Conservation (phyloP, 768 basidiomycete genomes). For the Hydnomerulius pinastri region DNA sequence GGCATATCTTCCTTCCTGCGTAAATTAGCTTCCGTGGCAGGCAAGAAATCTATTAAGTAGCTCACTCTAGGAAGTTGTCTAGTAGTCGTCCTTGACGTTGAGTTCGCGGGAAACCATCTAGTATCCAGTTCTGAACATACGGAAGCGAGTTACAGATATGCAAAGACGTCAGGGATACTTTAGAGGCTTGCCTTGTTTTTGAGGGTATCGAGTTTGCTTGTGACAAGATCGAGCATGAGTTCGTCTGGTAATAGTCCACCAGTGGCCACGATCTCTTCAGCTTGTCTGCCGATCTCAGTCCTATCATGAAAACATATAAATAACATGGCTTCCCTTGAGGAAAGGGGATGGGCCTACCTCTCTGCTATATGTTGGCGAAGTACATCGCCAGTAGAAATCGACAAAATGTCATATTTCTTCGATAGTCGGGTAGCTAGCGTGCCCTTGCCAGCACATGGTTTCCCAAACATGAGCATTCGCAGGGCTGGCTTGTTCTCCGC, state of each 20-base stretch:
- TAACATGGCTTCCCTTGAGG: background rate
- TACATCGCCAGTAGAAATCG: conserved; percentile 82
- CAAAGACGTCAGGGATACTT: background rate
- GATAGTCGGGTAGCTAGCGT: conserved; percentile 74
- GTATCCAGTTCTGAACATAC: conserved; percentile 74
- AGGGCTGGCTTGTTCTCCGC: conserved; percentile 29
- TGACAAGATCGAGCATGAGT: conserved; percentile 73
- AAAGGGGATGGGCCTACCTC: conserved; percentile 35
- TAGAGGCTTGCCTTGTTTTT: conserved; percentile 53
- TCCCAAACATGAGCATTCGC: conserved; percentile 56
- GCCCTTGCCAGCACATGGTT: conserved; percentile 78
- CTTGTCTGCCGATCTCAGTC: conserved; percentile 70
- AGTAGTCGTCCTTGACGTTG: conserved; percentile 76
- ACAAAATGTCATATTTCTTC: conserved; percentile 70
- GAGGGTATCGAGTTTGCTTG: conserved; percentile 64
- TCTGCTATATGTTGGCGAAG: conserved; percentile 80
- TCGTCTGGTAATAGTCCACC: conserved; percentile 80
- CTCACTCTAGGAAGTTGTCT: conserved; percentile 70
- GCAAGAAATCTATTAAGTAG: background rate
- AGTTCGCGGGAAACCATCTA: conserved; percentile 91
- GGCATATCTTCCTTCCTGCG: conserved; percentile 60
- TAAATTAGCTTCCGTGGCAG: background rate
- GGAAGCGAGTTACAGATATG: conserved; percentile 5
- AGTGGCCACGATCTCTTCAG: conserved; percentile 74
- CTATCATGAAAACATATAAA: conserved; percentile 28